Conservation (phyloP, 768 basidiomycete genomes). For the Boletus speciosus region DNA sequence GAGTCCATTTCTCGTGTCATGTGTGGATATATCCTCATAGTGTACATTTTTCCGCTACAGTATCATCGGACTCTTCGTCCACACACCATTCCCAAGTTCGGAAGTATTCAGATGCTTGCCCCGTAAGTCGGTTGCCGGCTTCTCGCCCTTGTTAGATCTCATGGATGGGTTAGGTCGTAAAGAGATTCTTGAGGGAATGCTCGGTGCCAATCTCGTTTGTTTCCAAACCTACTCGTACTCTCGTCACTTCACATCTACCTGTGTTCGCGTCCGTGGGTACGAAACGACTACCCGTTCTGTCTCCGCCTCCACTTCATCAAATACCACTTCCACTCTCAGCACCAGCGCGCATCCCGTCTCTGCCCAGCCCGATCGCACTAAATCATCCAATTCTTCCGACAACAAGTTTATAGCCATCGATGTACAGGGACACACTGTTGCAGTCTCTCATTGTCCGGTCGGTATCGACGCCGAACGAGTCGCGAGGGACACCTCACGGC, state of each 20-base stretch:
- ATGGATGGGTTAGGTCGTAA: conserved; percentile 57
- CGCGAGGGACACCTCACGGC: conserved; percentile 72
- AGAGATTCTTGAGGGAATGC: conserved; percentile 96
- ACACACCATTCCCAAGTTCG: conserved; percentile 96
- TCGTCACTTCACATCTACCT: conserved; percentile 91
- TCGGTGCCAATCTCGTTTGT: conserved; percentile 92
- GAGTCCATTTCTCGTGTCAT: neutral
- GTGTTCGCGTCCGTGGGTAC: conserved; percentile 94
- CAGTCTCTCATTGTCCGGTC: conserved; percentile 89
- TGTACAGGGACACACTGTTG: conserved; percentile 78
- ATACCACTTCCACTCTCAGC: conserved; percentile 5
- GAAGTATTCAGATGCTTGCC: conserved; percentile 95
- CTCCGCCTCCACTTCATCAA: neutral
- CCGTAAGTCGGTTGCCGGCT: conserved; percentile 44
- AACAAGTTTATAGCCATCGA: conserved; percentile 56
- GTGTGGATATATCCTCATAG: neutral
- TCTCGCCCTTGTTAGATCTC: neutral
- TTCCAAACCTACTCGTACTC: conserved; percentile 98
- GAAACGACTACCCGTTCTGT: conserved; percentile 54
- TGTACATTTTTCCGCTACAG: conserved; percentile 6
- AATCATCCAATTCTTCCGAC: neutral
- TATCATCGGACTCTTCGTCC: conserved; percentile 88
- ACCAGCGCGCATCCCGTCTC: neutral
- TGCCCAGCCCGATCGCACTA: conserved; percentile 6
- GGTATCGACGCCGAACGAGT: conserved; percentile 94